phyloP scores from a whole-genome alignment of 257 asterid genomes.

The Echites panduratus region DNA sequence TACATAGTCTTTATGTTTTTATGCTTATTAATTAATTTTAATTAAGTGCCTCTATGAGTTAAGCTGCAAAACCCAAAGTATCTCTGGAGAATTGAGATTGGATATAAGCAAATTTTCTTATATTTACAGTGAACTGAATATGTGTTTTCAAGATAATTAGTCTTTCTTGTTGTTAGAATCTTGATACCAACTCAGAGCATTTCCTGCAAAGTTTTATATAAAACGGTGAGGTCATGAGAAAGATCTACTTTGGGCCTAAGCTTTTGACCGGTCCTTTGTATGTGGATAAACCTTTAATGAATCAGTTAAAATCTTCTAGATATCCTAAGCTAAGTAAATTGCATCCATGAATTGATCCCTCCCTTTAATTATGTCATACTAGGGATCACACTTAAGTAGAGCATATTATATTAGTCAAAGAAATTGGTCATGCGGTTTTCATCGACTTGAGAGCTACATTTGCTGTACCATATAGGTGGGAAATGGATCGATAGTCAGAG shows the following conservation, averaged over 20 bases:
- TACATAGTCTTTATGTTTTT: not conserved
- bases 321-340: not conserved
- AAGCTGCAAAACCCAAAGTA: not conserved
- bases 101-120: not conserved
- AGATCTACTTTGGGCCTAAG: not conserved
- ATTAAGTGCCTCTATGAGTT: not conserved
- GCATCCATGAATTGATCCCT: not conserved
- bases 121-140: no score
- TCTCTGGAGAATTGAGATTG: not conserved
- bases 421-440: not conserved
- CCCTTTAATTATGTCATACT: not conserved
- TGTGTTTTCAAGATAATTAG: not conserved
- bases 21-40: not conserved
- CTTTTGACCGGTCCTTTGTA: not conserved
- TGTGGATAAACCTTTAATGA: not conserved
- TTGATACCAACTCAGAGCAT: not conserved
- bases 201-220: not conserved
- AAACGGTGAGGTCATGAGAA: not conserved
- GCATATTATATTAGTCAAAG: not conserved
- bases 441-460: not conserved
- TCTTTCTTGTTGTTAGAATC: not conserved
- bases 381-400: not conserved
- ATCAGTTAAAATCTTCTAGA: not conserved
- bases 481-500: constrained; percentile 1
- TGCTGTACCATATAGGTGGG: not conserved